These are phyloP conservation scores for Geoglossum cookeanum DNA, from an alignment of 2,329 filamentous ascomycete species.

Conservation along the genomic window DNA sequence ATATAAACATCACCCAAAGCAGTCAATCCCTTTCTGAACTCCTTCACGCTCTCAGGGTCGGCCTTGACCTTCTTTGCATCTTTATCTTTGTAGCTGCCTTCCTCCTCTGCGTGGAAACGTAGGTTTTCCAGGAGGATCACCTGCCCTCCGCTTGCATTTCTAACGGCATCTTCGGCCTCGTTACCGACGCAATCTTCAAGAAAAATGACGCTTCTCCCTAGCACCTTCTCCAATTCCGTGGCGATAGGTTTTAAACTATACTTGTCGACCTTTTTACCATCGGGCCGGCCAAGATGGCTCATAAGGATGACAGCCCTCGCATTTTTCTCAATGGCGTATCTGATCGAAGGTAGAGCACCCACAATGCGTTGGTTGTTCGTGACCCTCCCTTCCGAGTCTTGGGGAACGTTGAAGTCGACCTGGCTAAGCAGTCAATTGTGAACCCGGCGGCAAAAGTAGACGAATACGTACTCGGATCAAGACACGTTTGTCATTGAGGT, in stretches of 20 bases:
- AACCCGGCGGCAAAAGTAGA: not conserved
- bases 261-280: conserved; percentile 76
- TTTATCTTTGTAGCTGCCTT: conserved; percentile 84
- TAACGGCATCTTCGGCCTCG: conserved; percentile 77
- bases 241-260: conserved; percentile 90
- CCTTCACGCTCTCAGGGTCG: conserved; percentile 75
- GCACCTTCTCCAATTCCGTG: conserved; percentile 75
- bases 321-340: conserved; percentile 75
- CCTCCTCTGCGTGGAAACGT: conserved; percentile 95
- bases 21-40: conserved; percentile 90
- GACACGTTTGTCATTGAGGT: conserved; percentile 96
- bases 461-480: conserved; percentile 63
- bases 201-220: conserved; percentile 70
- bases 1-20: conserved; percentile 89
- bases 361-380: conserved; percentile 98
- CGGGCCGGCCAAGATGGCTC: conserved; percentile 93
- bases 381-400: conserved; percentile 79
- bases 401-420: conserved; percentile 99
- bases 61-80: conserved; percentile 97
- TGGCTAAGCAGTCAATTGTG: conserved; percentile 20
- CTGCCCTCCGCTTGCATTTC: conserved; percentile 60
- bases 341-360: conserved; percentile 87
- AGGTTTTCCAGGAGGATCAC: conserved; percentile 92
- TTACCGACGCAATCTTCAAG: conserved; percentile 78
- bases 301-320: conserved; percentile 90